Conservation (phyloP, 75 land plant genomes). For the Ceratopteris richardii region DNA sequence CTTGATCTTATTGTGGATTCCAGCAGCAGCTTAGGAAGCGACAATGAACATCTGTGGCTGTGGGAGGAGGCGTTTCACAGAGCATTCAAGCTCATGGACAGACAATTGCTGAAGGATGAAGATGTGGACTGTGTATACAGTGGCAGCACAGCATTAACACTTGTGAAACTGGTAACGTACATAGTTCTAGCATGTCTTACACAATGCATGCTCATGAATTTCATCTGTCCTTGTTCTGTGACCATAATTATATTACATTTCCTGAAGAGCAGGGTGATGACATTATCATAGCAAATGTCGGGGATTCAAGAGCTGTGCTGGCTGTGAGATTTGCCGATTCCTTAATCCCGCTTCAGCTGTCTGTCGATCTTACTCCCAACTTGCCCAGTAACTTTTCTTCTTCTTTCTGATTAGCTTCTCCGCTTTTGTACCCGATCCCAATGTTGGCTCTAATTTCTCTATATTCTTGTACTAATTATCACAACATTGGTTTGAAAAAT, state of each 20-base stretch:
- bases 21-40: too few species aligned
- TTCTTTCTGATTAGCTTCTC: not conserved
- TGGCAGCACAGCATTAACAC: conserved; percentile 28
- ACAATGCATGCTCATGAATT: too few species aligned
- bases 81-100: conserved; percentile 24
- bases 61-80: conserved; percentile 18
- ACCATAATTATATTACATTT: too few species aligned
- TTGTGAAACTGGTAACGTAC: conserved; percentile 30
- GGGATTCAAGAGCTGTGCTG: conserved; percentile 55
- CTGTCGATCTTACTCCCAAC: conserved; percentile 62
- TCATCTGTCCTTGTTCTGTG: too few species aligned
- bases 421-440: too few species aligned
- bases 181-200: too few species aligned
- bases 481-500: too few species aligned
- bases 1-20: too few species aligned
- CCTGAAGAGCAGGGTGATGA: conserved; percentile 51
- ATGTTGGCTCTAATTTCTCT: too few species aligned
- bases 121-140: conserved; percentile 24
- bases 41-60: too few species aligned
- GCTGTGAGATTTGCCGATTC: conserved; percentile 28
- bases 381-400: conserved; percentile 34
- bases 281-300: conserved; percentile 47
- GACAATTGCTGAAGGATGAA: conserved; percentile 20
- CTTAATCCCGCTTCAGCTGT: conserved; percentile 45
- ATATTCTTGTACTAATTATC: too few species aligned